A percentile compares a stretch with the other conserved stretches of the same genome.
phyloP scores from a whole-genome alignment of 129 eudicot species.

The Lactuca saligna region DNA sequence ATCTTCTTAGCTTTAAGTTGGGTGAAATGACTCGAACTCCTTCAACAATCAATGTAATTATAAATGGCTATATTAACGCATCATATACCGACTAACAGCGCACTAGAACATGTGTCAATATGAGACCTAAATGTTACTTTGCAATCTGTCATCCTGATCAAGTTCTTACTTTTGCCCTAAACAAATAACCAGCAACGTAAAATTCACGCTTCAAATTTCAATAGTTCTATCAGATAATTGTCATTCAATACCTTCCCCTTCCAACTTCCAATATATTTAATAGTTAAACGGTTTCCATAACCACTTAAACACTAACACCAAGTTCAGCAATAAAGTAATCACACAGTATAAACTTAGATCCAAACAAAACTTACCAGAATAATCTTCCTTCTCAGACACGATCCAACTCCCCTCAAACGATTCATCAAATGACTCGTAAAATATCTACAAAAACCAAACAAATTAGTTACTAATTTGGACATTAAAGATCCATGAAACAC shows the following conservation, averaged over 20 bases:
- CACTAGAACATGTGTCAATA: not conserved
- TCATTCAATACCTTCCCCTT: not conserved
- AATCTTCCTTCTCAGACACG: constrained; percentile 81
- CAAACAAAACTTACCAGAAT: constrained; percentile 48
- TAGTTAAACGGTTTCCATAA: not conserved
- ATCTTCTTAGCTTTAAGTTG: not conserved
- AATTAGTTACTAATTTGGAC: constrained; percentile 13
- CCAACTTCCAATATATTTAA: constrained; percentile 5
- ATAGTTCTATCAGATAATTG: not conserved
- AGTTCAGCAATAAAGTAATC: not conserved
- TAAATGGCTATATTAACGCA: not conserved
- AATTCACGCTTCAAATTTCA: not conserved
- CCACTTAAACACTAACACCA: not conserved
- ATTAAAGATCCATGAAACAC: constrained; percentile 27
- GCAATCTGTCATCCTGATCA: not conserved
- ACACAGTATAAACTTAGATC: not conserved
- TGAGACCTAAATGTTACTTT: not conserved
- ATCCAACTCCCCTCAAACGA: constrained; percentile 85
- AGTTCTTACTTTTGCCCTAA: constrained; percentile 1
- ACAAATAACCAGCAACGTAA: not conserved
- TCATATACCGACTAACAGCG: not conserved
- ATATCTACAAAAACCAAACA: constrained; percentile 36
- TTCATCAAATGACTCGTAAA: constrained; percentile 84
- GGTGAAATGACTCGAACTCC: not conserved
- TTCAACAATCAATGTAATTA: not conserved